Percentiles rank a stretch among this genome's conserved stretches.
These are phyloP conservation scores for Rhynchosporium graminicola DNA, from an alignment of 2,329 filamentous ascomycete species.

Conservation along the genomic window DNA sequence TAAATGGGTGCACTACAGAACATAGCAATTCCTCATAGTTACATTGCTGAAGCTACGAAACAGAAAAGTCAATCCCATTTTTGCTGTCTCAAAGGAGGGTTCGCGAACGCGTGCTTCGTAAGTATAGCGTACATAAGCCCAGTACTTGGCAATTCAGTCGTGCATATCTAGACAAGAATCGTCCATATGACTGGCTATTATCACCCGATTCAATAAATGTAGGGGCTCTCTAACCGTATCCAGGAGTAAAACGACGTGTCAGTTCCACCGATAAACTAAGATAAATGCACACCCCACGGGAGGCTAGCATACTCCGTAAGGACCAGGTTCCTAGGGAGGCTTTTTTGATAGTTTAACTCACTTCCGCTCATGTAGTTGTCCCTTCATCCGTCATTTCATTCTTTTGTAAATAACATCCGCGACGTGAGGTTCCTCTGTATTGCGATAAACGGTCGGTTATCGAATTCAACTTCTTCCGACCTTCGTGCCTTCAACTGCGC, in stretches of 20 bases:
- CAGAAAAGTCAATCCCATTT: not conserved
- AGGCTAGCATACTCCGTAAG: not conserved
- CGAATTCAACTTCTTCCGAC: constrained; percentile 11
- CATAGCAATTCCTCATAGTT: not conserved
- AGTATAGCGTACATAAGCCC: not conserved
- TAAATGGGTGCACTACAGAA: not conserved
- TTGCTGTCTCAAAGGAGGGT: not conserved
- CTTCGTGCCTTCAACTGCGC: constrained; percentile 8
- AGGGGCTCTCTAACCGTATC: constrained; percentile 1
- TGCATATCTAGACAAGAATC: not conserved
- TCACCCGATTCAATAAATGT: not conserved
- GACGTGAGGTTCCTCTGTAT: not conserved
- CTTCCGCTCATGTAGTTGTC: not conserved
- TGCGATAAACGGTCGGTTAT: not conserved
- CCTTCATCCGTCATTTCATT: not conserved
- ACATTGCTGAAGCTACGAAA: not conserved
- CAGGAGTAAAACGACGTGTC: constrained; percentile 2
- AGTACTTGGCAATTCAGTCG: constrained; percentile 4
- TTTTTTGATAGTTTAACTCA: not conserved
- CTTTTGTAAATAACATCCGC: not conserved
- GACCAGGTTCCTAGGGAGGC: not conserved
- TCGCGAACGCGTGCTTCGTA: not conserved
- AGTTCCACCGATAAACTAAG: not conserved
- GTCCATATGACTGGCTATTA: not conserved
- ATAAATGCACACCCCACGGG: not conserved